Evolutionary conservation across 2,329 filamentous ascomycete species (phyloP), one percentile per base, ranked within the genome.

Genomic region (Aspergillus proliferans): DNA sequence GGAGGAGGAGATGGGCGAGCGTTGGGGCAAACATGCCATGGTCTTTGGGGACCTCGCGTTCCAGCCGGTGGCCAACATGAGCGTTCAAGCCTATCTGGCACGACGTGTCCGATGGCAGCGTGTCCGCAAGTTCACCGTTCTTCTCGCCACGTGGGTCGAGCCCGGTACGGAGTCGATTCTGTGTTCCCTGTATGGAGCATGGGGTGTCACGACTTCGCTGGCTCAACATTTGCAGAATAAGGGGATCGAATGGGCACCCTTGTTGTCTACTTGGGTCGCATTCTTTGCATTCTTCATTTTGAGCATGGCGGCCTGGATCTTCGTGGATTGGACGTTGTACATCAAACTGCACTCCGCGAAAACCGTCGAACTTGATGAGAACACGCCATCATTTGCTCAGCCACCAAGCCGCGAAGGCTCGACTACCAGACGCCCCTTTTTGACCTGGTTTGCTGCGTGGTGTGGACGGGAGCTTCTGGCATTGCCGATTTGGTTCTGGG

Each of bases 91-190:
- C 24, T 97, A 95, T 64, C 78, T 88, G 42, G 86, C 85, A 4
- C 84, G 93, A 10, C 81, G 93, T 21, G 85, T 91, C 3, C 81
- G 93, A 46, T 98, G 93, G 93, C 75, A 97, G 21, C 82, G 93
- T 5, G 94, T 95, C 1, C 79, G 93, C 42, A 98, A 98, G 68
- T 97, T 89, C 74, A 96, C 92, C 0, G 93, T 98, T 12, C 79
- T 88, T 1, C 76, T 86, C 0, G 94, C 93, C 0, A 97, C 94
- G 0, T 74, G 96, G 1, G 88, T 96, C 2, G 93, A 98, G 65
- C 93, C 92, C 0, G 91, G 90, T 2, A 90, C 94, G 0, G 93
- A 98, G 68, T 86, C 86, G 24, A 79, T 98, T 30, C 65, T 97
- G 0, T 96, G 90, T 70, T 89, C 86, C 19, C 71, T 84, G 0